A percentile compares a stretch with the other conserved stretches of the same genome.
Conservation (phyloP, 129 eudicot genomes). For the Chrysanthemum makinoi region DNA sequence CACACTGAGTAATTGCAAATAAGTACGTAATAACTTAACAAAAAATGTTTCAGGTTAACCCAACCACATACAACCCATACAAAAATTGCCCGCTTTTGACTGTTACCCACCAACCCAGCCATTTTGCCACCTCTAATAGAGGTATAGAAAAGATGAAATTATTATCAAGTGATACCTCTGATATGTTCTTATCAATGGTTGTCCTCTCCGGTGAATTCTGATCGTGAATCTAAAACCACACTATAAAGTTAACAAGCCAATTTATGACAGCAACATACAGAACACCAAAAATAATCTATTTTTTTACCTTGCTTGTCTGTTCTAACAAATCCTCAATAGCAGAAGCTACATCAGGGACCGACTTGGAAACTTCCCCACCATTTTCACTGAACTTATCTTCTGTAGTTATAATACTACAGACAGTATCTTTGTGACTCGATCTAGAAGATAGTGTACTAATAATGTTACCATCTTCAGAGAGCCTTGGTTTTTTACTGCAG, state of each 20-base stretch:
- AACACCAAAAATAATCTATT: neutral
- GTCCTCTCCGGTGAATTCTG: slow-evolving; percentile 51
- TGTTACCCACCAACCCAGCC: neutral
- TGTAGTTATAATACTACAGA: slow-evolving; percentile 16
- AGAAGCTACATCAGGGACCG: slow-evolving; percentile 89
- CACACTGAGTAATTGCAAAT: neutral
- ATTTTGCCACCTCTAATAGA: slow-evolving; percentile 9
- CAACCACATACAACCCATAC: too few species aligned
- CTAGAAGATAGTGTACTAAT: slow-evolving; percentile 18
- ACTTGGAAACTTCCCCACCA: slow-evolving; percentile 34
- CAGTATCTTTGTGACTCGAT: slow-evolving; percentile 16
- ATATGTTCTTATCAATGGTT: slow-evolving; percentile 51
- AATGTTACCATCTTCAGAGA: slow-evolving; percentile 32
- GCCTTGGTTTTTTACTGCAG: slow-evolving; percentile 49
- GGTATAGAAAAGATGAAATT: neutral
- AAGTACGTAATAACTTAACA: too few species aligned
- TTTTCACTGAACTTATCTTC: slow-evolving; percentile 25
- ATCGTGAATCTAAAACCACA: slow-evolving; percentile 59
- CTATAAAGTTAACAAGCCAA: slow-evolving; percentile 19
- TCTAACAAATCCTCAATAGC: slow-evolving; percentile 89
- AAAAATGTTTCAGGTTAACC: too few species aligned
- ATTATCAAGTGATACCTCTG: slow-evolving; percentile 36
- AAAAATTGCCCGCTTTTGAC: too few species aligned
- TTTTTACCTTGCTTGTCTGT: slow-evolving; percentile 87
- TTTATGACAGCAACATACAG: slow-evolving; percentile 9